Evolutionary conservation across 257 asterid species (phyloP).

Genomic region (Handroanthus guayacan): DNA sequence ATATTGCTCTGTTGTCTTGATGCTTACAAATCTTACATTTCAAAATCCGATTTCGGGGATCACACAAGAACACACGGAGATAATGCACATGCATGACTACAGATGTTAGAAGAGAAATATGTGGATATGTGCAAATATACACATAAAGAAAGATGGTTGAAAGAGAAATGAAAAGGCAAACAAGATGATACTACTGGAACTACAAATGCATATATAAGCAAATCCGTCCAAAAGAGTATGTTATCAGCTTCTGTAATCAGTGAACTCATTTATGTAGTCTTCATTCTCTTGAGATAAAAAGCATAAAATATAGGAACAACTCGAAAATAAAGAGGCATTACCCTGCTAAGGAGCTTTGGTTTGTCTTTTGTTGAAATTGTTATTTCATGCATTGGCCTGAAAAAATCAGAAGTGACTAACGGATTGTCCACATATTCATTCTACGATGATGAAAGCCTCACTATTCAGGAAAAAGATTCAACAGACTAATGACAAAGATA

Average conservation of each 20-base stretch:
- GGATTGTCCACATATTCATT: conserved; percentile 7
- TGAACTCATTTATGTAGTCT: no score
- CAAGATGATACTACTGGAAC: no score
- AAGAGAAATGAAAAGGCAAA: no score
- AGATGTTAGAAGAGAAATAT: not conserved
- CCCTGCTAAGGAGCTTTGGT: conserved; percentile 89
- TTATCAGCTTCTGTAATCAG: not conserved
- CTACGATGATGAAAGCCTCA: conserved; percentile 7
- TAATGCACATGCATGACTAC: not conserved
- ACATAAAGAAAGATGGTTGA: no score
- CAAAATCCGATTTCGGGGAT: not conserved
- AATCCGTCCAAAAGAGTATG: not conserved
- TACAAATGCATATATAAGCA: not conserved
- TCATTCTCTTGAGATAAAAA: not conserved
- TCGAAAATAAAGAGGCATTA: conserved; percentile 41
- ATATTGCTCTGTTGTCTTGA: not conserved
- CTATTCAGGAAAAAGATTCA: not conserved
- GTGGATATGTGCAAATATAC: no score
- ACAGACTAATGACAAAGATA: conserved; percentile 32
- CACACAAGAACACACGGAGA: not conserved
- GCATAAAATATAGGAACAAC: conserved; percentile 5
- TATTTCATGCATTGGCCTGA: conserved; percentile 78
- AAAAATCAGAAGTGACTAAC: conserved; percentile 25
- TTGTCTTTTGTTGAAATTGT: conserved; percentile 86
- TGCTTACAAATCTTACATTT: not conserved